Evolutionary conservation across 176 grass and related monocot species (phyloP), one percentile per base, ranked within the genome.

Genomic region (Elymus sibiricus): DNA sequence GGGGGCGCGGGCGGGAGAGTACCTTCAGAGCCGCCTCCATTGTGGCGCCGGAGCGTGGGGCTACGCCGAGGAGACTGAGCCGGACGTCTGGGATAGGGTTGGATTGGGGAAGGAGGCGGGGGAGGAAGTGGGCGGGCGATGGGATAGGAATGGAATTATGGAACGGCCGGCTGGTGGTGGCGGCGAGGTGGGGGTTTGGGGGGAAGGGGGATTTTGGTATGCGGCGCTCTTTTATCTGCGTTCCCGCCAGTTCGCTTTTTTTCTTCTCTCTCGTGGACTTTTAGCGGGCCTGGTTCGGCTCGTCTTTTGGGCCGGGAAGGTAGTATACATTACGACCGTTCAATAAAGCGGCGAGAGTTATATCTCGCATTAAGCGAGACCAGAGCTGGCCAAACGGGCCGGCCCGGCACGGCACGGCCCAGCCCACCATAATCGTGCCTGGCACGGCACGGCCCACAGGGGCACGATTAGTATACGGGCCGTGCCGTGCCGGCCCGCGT

Each of bases 11-110:
- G 25, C 37, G 11, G 31, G 64, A 15, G 2, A 0, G 71, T 86
- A 47, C 95, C 90, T 97, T 94, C 15, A 97, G 86, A 67, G 89
- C 84, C 51, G 83, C 72, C 86, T 94, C 84, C 95, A 97, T 97
- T 77, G 70, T 5, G 22, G 53, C 21, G 53, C 53, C 53, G 53
- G 53, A 22, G 67, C 1, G 4, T 9, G 64, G 63, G n/a, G 16
- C 46, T 65, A 55, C 3, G 26, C 79, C 64, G 32, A 79, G 56
- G 34, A 24, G 77, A 74, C 17, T 39, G 64, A 47, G 5, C 58
- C 53, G 53, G 53, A 9, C 43, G 25, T 8, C 0, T 2, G 42
- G 76, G 38, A 65, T 1, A 26, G 16, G 14, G 31, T 17, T 8
- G 56, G 78, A 81, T 42, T 53, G 64, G 27, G 12, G 77, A 76